A percentile compares a stretch with the other conserved stretches of the same genome.
These are phyloP conservation scores for Vigna radiata DNA, from an alignment of 306 rosid species.

Conservation along the genomic window DNA sequence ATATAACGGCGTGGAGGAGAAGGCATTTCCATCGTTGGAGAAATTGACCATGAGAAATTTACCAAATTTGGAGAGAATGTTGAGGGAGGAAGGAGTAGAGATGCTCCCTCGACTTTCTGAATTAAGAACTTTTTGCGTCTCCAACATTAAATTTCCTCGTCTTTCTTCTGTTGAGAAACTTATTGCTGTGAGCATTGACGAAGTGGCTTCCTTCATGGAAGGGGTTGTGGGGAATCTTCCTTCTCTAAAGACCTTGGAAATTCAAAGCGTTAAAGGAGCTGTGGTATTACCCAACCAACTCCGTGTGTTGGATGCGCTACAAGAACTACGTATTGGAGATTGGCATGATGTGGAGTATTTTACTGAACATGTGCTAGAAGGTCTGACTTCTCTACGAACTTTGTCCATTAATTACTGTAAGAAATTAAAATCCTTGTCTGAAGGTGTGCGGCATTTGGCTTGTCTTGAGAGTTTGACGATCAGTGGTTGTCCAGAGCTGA, in stretches of 20 bases:
- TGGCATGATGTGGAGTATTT: constrained; percentile 2
- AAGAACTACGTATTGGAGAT: rapidly evolving
- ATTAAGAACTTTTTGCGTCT: too few species aligned
- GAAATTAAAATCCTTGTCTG: neutral
- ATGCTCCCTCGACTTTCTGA: too few species aligned
- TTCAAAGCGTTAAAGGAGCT: neutral
- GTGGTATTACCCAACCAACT: neutral
- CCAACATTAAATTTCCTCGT: too few species aligned
- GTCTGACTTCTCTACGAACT: neutral
- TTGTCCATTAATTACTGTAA: rapidly evolving
- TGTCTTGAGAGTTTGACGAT: neutral
- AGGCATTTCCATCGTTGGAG: constrained; percentile 29
- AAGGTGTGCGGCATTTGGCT: neutral
- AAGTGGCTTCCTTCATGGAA: neutral
- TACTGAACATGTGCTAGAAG: constrained; percentile 1
- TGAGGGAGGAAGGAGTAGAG: neutral
- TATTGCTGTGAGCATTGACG: neutral
- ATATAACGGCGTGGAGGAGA: neutral
- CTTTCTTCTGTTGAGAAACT: too few species aligned
- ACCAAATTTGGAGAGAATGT: constrained; percentile 14
- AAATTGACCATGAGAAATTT: neutral
- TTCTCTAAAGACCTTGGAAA: neutral
- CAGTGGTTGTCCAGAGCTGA: neutral
- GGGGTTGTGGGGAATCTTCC: neutral
- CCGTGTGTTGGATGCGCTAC: neutral